Base-by-base conservation (phyloP, 2,329 filamentous ascomycete genomes). In the Delphinella strobiligena region DNA sequence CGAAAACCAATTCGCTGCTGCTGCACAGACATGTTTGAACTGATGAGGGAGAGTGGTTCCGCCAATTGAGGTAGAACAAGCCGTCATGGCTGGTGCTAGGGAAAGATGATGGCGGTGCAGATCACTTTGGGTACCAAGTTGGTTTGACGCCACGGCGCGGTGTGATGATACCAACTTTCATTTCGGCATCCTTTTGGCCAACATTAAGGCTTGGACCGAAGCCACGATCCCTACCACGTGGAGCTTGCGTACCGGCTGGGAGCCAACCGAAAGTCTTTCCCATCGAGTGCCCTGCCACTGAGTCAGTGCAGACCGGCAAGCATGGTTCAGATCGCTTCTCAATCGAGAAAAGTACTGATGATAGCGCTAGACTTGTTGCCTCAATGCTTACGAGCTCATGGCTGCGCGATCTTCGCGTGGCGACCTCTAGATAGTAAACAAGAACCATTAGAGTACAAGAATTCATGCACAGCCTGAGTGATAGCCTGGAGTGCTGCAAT, bases 161-260 rank as follows among this genome's bases (percentile, higher is more conserved):
- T 27, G 22, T 27, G 22, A 27, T 27, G 22, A 27, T 27, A 27
- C 22, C 22, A 27, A 7, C 7, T 7, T 27, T 27, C 22, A 27
- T 27, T 27, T 27, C 22, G 22, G 22, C 22, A 27, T 27, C 7
- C 22, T 27, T 27, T 7, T n/a, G 32, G 38, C 14, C 32, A 24
- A 10, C 18, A n/a, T 32, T 41, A 36, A 37, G 39, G 39, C 39
- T 33, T 36, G 39, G 19, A 33, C 39, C 39, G 39, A 41, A 18
- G 33, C 24, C 12, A n/a, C 11, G n/a, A n/a, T 32, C 5, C n/a
- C n/a, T 40, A 22, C 38, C 38, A 40, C 38, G 38, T 40, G 38
- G 34, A 12, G 12, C 29, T 22, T 12, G 22, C 22, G 22, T 27
- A 12, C 7, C 22, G 22, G 12, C n/a, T 27, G 22, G 22, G 12